phyloP scores from a whole-genome alignment of 306 rosid species.

The Trifolium fragiferum region DNA sequence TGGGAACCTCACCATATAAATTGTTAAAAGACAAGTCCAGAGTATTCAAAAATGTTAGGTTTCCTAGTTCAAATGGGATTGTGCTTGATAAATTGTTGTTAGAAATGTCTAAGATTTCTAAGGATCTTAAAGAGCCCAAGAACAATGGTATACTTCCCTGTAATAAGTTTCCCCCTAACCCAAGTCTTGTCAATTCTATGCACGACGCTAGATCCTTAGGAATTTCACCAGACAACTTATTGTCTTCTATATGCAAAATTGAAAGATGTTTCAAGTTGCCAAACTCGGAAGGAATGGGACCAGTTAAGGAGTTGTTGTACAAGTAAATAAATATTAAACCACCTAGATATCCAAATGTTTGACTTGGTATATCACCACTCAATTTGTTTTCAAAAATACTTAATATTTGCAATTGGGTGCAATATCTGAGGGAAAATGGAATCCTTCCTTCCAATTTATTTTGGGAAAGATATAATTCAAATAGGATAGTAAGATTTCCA shows the following conservation, averaged over 20 bases:
- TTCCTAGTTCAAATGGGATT: slow-evolving; percentile 31
- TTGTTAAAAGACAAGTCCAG: slow-evolving; percentile 48
- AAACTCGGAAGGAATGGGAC: slow-evolving; percentile 40
- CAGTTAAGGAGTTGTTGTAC: slow-evolving; percentile 28
- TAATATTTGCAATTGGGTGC: neutral
- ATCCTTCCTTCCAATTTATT: neutral
- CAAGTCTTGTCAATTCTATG: too few species aligned
- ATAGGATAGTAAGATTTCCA: neutral
- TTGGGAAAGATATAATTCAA: neutral
- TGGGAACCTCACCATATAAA: slow-evolving; percentile 50
- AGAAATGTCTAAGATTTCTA: slow-evolving; percentile 37
- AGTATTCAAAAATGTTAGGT: neutral
- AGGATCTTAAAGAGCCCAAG: too few species aligned
- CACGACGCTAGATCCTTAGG: too few species aligned
- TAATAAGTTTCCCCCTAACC: too few species aligned
- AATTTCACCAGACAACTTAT: slow-evolving; percentile 43
- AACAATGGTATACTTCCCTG: too few species aligned
- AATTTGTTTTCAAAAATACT: neutral
- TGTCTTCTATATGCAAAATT: too few species aligned
- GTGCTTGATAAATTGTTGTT: slow-evolving; percentile 39
- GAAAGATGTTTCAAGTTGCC: slow-evolving; percentile 36
- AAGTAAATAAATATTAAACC: neutral
- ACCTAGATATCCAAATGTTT: too few species aligned
- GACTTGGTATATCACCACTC: too few species aligned
- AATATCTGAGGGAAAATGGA: neutral